Base-by-base conservation (phyloP, 1,284 basidiomycete species). In the Sporisorium scitamineum region DNA sequence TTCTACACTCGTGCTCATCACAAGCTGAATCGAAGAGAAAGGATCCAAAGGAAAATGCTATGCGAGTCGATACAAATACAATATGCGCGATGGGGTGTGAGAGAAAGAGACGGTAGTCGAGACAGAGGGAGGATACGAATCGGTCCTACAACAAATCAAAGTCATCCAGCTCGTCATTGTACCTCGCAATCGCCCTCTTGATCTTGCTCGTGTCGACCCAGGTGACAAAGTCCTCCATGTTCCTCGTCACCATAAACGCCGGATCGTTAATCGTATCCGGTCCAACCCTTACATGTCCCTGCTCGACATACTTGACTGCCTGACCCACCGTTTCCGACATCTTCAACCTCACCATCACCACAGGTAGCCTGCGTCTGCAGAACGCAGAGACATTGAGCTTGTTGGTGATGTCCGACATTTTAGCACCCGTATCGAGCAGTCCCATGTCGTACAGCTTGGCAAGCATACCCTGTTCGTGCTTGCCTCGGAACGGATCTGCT, bases 151-250 rank as follows among this genome's bases (percentile, higher is more conserved):
- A 66, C 56, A 85, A 53, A 45, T 84, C 84, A 48, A 83, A 85
- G 65, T 85, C 84, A 64, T 85, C 84, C 65, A 83, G 60, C 65
- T 97, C 94, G 87, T 97, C 95, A 86, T 98, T 99, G 89, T 99
- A 99, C 75, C 89, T 88, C 91, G 96, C 93, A 85, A 99, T 91
- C 0, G 94, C 95, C 71, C 96, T 90, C 90, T 97, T 98, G 86
- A 98, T 90, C 86, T 96, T 97, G 78, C 93, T 95, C 26, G 94
- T 95, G 86, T 99, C 95, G 18, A 99, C 95, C 97, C 97, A 99
- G 22, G 97, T 98, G 52, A 99, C 94, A 87, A 97, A 99, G 88
- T 99, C 97, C 85, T 99, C 95, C 94, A 97, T 95, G 80, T 95
- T 94, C 51, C 85, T 76, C 26, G 95, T 97, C 73, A 99, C 95